Conservation (phyloP, 768 basidiomycete species). For the Tephrocybe sp. region DNA sequence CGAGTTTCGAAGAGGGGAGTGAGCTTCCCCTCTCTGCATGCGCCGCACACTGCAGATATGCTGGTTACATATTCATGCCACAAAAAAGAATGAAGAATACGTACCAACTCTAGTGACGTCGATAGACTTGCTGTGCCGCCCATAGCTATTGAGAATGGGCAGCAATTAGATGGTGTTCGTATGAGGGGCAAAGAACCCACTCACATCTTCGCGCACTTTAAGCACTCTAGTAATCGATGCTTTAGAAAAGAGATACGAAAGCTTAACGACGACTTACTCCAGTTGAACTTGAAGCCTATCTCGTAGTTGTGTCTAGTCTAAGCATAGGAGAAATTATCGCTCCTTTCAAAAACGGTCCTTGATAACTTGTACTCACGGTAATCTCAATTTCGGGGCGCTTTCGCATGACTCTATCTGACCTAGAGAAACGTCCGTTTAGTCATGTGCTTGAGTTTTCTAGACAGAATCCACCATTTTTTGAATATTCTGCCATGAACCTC, state of each 20-base stretch:
- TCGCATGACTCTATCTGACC: slow-evolving; percentile 74
- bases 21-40: slow-evolving; percentile 60
- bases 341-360: background rate
- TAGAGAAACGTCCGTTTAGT: slow-evolving; percentile 23
- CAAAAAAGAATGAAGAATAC: slow-evolving; percentile 21
- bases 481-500: slow-evolving; percentile 76
- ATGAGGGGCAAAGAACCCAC: slow-evolving; percentile 18
- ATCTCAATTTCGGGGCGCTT: slow-evolving; percentile 69
- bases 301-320: slow-evolving; percentile 77
- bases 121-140: slow-evolving; percentile 75
- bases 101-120: slow-evolving; percentile 61
- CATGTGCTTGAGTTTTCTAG: background rate
- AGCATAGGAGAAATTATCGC: background rate
- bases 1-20: slow-evolving; percentile 53
- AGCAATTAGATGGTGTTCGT: background rate
- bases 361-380: slow-evolving; percentile 41
- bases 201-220: slow-evolving; percentile 62
- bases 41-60: slow-evolving; percentile 57
- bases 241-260: slow-evolving; percentile 5
- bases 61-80: background rate
- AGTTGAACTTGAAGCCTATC: slow-evolving; percentile 70
- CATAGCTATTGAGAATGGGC: slow-evolving; percentile 48
- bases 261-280: slow-evolving; percentile 51
- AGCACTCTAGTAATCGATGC: slow-evolving; percentile 48
- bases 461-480: slow-evolving; percentile 60